A percentile compares a stretch with the other conserved stretches of the same genome.
Conservation (phyloP, 1,139 yeast genomes). For the Meyerozyma carpophila region DNA sequence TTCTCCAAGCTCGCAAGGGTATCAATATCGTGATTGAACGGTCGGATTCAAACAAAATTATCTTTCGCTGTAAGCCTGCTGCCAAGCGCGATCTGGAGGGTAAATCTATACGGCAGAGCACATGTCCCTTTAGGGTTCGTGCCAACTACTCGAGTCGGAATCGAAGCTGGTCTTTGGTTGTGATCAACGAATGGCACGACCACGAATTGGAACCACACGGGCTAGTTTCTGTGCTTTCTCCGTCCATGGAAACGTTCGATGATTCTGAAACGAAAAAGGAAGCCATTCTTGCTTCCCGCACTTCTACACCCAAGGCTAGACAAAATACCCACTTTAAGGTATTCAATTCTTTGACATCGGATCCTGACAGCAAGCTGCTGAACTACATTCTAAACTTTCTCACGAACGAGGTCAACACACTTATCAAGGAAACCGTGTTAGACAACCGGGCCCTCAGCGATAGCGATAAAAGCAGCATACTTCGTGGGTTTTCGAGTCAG, state of each 20-base stretch:
- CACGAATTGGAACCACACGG: slow-evolving; percentile 16
- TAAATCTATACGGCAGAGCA: slow-evolving; percentile 19
- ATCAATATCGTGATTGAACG: slow-evolving; percentile 64
- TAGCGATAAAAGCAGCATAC: slow-evolving; percentile 15
- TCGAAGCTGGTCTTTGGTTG: slow-evolving; percentile 55
- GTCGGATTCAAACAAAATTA: slow-evolving; percentile 62
- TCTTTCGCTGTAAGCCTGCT: slow-evolving; percentile 55
- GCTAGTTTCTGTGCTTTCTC: slow-evolving; percentile 1
- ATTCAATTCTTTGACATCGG: background rate
- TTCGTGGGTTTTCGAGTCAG: slow-evolving; percentile 21
- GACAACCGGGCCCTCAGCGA: slow-evolving; percentile 12
- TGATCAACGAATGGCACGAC: slow-evolving; percentile 52
- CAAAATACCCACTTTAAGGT: background rate
- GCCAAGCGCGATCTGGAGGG: slow-evolving; percentile 5
- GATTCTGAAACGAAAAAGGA: background rate
- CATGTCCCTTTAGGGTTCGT: slow-evolving; percentile 66
- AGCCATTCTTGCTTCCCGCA: background rate
- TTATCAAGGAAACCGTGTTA: slow-evolving; percentile 14
- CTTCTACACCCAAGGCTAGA: slow-evolving; percentile 1
- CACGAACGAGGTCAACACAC: slow-evolving; percentile 15
- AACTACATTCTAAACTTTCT: background rate
- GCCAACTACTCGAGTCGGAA: slow-evolving; percentile 59
- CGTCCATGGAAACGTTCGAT: background rate
- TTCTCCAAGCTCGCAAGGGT: slow-evolving; percentile 41
- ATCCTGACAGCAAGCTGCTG: background rate